phyloP scores from a whole-genome alignment of 2,329 filamentous ascomycete species.

The Monilinia vaccinii-corymbosi region DNA sequence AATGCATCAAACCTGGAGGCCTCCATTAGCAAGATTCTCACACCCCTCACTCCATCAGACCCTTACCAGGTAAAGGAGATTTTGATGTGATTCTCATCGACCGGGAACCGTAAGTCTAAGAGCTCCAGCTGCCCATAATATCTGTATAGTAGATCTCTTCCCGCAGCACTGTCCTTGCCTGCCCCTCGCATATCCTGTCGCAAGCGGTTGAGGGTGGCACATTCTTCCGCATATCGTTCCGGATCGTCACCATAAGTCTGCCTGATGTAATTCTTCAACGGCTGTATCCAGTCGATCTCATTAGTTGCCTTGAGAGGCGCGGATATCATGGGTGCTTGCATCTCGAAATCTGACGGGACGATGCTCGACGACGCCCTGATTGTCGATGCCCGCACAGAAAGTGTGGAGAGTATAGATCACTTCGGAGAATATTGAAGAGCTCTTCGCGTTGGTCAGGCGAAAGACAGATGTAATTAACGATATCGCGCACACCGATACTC shows the following conservation, averaged over 20 bases:
- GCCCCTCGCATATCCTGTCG: constrained; percentile 98
- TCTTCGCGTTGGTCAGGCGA: neutral
- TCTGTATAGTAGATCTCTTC: constrained; percentile 85
- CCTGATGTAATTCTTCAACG: constrained; percentile 87
- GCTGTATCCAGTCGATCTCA: constrained; percentile 95
- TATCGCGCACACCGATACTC: constrained; percentile 1
- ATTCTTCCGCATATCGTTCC: constrained; percentile 92
- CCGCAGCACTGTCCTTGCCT: constrained; percentile 90
- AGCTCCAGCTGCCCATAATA: constrained; percentile 98
- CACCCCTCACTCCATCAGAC: neutral
- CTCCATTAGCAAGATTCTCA: neutral
- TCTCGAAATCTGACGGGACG: constrained; percentile 29
- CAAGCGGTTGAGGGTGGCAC: constrained; percentile 83
- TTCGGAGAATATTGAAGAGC: neutral
- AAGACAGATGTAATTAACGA: neutral
- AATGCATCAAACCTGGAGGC: constrained; percentile 92
- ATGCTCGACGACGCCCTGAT: constrained; percentile 5
- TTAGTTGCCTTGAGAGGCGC: constrained; percentile 88
- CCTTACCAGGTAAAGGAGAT: constrained; percentile 92
- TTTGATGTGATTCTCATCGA: constrained; percentile 96
- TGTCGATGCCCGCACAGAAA: constrained; percentile 3
- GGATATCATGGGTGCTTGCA: constrained; percentile 91
- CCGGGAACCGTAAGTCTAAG: constrained; percentile 86
- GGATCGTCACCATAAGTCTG: constrained; percentile 94
- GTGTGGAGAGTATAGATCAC: neutral